phyloP scores from a whole-genome alignment of 441 rosid species.

The Adansonia rubrostipa region DNA sequence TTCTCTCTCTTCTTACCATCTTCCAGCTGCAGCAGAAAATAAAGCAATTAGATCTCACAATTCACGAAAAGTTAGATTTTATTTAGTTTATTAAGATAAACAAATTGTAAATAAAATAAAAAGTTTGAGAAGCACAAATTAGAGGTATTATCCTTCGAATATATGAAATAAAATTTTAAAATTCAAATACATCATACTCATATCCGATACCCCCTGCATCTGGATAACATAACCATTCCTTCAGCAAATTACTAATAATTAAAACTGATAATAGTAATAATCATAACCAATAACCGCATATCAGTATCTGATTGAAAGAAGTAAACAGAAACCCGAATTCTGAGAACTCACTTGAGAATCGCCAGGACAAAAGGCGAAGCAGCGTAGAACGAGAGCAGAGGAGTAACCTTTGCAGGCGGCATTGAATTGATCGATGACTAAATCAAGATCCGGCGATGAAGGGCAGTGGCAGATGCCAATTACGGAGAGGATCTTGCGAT shows the following conservation, averaged over 20 bases:
- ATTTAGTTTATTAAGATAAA: neutral
- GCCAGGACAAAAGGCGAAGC: slow-evolving; percentile 45
- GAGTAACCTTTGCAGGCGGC: slow-evolving; percentile 57
- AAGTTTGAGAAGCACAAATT: neutral
- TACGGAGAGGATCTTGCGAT: slow-evolving; percentile 90
- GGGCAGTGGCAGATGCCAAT: slow-evolving; percentile 94
- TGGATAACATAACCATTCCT: neutral
- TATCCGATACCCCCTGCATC: neutral
- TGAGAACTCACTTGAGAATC: slow-evolving; percentile 71
- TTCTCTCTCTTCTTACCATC: slow-evolving; percentile 35
- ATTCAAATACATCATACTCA: neutral
- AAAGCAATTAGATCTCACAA: slow-evolving; percentile 4
- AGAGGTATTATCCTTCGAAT: neutral
- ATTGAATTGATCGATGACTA: slow-evolving; percentile 61
- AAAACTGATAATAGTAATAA: neutral
- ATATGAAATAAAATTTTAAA: neutral
- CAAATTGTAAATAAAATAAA: neutral
- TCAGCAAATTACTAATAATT: neutral
- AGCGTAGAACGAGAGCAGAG: slow-evolving; percentile 7
- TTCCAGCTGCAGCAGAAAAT: slow-evolving; percentile 60
- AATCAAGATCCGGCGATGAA: slow-evolving; percentile 79
- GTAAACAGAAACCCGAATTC: neutral
- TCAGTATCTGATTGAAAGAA: slow-evolving; percentile 7
- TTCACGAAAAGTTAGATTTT: slow-evolving; percentile 14
- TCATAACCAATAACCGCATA: neutral